Evolutionary conservation across 1,139 yeast genomes (phyloP).

Genomic region (Pichia sp.): DNA sequence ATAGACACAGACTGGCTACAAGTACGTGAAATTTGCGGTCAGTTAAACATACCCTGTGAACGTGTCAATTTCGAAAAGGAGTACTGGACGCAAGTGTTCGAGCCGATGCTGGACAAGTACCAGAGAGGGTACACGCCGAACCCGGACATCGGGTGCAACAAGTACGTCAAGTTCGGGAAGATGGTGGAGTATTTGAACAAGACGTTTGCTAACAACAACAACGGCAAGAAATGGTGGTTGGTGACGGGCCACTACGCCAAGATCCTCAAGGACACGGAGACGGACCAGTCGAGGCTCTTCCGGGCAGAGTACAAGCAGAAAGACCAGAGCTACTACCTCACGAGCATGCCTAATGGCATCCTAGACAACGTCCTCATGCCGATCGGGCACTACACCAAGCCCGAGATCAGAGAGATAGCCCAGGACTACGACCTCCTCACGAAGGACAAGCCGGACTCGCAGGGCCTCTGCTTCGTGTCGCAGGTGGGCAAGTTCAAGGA

Average conservation of each 20-base stretch:
- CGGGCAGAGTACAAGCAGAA: constrained; percentile 62
- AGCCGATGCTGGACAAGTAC: constrained; percentile 83
- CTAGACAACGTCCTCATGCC: constrained; percentile 66
- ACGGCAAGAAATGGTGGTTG: constrained; percentile 62
- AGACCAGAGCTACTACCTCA: constrained; percentile 90
- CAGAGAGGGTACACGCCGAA: constrained; percentile 82
- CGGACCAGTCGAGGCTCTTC: constrained; percentile 45
- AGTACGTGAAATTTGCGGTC: constrained; percentile 62
- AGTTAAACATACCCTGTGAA: constrained; percentile 65
- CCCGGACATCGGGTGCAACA: constrained; percentile 90
- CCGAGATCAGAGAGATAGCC: constrained; percentile 72
- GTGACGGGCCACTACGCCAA: constrained; percentile 95
- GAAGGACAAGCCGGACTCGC: constrained; percentile 85
- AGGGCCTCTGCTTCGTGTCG: constrained; percentile 91
- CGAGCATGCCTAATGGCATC: constrained; percentile 54
- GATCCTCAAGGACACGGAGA: constrained; percentile 39
- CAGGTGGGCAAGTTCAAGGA: constrained; percentile 72
- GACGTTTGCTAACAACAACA: constrained; percentile 31
- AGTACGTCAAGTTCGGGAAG: constrained; percentile 81
- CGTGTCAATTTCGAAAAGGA: constrained; percentile 85
- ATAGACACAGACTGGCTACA: constrained; percentile 84
- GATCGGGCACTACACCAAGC: constrained; percentile 72
- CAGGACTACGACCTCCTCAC: constrained; percentile 51
- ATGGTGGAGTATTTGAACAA: constrained; percentile 53
- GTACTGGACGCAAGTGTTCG: constrained; percentile 90